Conservation (phyloP, 2,329 filamentous ascomycete genomes). For the Seiridium cupressi region DNA sequence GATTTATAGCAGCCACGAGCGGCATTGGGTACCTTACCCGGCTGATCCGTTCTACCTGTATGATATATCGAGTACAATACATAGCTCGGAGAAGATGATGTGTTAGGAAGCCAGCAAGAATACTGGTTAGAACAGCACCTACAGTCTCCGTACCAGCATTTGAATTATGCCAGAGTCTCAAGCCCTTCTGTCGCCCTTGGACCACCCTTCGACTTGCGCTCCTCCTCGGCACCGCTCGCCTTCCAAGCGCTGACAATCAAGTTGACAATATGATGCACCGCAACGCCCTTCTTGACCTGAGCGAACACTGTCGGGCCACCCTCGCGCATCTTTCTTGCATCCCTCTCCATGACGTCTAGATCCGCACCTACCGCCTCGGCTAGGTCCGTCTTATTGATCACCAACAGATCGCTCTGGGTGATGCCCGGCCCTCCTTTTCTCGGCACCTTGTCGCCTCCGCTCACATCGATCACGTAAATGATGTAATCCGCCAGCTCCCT, state of each 20-base stretch:
- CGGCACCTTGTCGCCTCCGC: slow-evolving; percentile 93
- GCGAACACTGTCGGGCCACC: slow-evolving; percentile 94
- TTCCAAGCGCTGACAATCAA: slow-evolving; percentile 91
- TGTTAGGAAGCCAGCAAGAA: no score
- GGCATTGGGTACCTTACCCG: no score
- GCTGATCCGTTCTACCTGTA: no score
- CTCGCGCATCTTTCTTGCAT: slow-evolving; percentile 91
- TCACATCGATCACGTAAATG: slow-evolving; percentile 97
- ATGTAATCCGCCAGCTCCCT: slow-evolving; percentile 96
- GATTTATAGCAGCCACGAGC: no score
- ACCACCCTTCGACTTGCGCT: slow-evolving; percentile 51
- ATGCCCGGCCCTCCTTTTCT: slow-evolving; percentile 95
- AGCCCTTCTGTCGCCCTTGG: slow-evolving; percentile 57
- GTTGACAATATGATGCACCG: slow-evolving; percentile 81
- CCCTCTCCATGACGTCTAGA: slow-evolving; percentile 88
- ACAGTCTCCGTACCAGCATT: no score
- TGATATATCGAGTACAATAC: no score
- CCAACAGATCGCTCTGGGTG: slow-evolving; percentile 88
- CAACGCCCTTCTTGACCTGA: slow-evolving; percentile 90
- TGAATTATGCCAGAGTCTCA: slow-evolving; percentile 36
- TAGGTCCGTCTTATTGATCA: slow-evolving; percentile 97
- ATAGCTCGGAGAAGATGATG: no score
- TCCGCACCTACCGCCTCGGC: slow-evolving; percentile 90
- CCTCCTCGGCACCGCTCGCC: slow-evolving; percentile 74
- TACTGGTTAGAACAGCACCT: no score